phyloP scores from a whole-genome alignment of 2,329 filamentous ascomycete genomes.

The Ceratocystis eucalypticola region DNA sequence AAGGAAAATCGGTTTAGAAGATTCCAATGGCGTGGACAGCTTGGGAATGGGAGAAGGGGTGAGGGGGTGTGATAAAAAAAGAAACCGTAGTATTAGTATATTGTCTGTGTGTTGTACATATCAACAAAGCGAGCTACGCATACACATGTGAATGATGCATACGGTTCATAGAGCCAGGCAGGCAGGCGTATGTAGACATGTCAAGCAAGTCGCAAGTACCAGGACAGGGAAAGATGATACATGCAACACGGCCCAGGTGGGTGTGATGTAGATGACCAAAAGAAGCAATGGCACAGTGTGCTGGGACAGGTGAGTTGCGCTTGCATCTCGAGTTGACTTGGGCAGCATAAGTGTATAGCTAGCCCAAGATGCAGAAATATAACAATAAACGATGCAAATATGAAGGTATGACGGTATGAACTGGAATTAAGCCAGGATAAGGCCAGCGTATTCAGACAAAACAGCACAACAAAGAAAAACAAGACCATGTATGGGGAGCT shows the following conservation, averaged over 20 bases:
- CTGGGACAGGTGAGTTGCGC: neutral
- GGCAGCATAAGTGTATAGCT: neutral
- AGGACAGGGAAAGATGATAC: neutral
- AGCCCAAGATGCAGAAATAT: neutral
- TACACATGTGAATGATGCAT: neutral
- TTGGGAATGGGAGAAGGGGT: neutral
- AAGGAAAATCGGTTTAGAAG: neutral
- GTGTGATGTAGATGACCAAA: neutral
- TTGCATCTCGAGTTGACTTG: neutral
- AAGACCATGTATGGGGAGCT: neutral
- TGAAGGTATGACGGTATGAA: neutral
- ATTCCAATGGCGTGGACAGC: conserved; percentile 1
- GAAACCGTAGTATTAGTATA: neutral
- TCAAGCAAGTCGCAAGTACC: neutral
- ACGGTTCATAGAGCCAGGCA: neutral
- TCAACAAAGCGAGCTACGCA: neutral
- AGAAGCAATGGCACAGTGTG: neutral
- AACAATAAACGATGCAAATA: neutral
- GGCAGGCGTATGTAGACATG: neutral
- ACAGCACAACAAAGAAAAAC: neutral
- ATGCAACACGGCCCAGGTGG: neutral
- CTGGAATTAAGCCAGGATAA: neutral
- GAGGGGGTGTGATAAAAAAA: conserved; percentile 7
- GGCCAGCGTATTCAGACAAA: neutral
- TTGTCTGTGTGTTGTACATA: conserved; percentile 7